These are phyloP conservation scores for Liriodendron chinense DNA, from an alignment of 164 flowering plant species.

Conservation along the genomic window DNA sequence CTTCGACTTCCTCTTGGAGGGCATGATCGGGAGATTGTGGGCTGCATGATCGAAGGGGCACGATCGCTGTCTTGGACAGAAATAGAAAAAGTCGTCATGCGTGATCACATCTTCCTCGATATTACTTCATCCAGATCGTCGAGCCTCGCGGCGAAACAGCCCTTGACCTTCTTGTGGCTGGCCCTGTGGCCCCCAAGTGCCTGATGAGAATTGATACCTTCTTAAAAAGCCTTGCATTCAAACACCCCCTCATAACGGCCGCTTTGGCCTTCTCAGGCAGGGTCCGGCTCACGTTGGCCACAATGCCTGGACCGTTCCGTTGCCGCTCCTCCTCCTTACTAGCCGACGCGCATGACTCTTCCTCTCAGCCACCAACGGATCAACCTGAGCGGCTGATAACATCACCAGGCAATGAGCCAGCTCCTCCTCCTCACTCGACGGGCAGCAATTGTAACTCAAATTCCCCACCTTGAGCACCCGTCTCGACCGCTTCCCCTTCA, in stretches of 20 bases:
- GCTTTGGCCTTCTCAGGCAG: conserved; percentile 41
- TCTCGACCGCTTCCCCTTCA: conserved; percentile 67
- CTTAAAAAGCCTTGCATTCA: conserved; percentile 88
- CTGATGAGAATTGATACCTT: conserved; percentile 89
- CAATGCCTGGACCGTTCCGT: neutral
- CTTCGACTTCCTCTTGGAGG: conserved; percentile 60
- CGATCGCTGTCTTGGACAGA: conserved; percentile 29
- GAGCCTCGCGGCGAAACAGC: conserved; percentile 75
- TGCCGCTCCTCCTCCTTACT: conserved; percentile 64
- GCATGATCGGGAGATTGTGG: neutral
- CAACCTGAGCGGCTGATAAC: conserved; percentile 65
- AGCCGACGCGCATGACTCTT: conserved; percentile 83
- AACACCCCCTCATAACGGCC: conserved; percentile 57
- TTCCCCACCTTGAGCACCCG: conserved; percentile 40
- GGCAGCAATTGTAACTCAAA: conserved; percentile 31
- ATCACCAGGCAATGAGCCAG: conserved; percentile 78
- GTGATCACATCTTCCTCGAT: conserved; percentile 56
- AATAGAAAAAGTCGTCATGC: conserved; percentile 40
- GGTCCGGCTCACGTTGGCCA: conserved; percentile 3
- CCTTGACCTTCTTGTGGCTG: conserved; percentile 95
- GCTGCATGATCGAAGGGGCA: conserved; percentile 26
- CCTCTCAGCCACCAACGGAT: conserved; percentile 48
- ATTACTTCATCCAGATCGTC: conserved; percentile 42
- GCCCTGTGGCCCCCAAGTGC: conserved; percentile 96
- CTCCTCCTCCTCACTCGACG: conserved; percentile 73